Percentiles rank a stretch among this genome's conserved stretches.
These are phyloP conservation scores for Trichoderma aggressivum DNA, from an alignment of 2,329 filamentous ascomycete species.

Conservation along the genomic window DNA sequence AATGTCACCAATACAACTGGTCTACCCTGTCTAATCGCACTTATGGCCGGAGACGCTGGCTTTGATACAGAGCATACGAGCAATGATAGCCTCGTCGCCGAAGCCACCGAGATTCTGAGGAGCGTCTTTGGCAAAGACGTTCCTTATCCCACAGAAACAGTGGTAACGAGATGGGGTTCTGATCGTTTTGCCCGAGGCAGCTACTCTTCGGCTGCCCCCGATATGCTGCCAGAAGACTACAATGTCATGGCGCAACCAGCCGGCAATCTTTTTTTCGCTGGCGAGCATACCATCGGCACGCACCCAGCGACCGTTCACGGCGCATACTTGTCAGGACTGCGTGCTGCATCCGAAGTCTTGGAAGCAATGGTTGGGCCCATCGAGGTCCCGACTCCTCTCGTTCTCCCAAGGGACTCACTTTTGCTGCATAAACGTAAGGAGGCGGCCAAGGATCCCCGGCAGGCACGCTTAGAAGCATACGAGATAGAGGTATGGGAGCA, in stretches of 20 bases:
- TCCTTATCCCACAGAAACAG: slow-evolving; percentile 75
- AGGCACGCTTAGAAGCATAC: slow-evolving; percentile 54
- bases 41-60: slow-evolving; percentile 95
- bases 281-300: slow-evolving; percentile 92
- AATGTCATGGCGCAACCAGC: slow-evolving; percentile 82
- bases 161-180: slow-evolving; percentile 88
- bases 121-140: slow-evolving; percentile 70
- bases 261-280: slow-evolving; percentile 90
- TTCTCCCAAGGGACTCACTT: slow-evolving; percentile 60
- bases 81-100: slow-evolving; percentile 71
- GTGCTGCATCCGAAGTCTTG: slow-evolving; percentile 82
- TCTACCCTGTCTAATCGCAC: slow-evolving; percentile 78
- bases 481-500: slow-evolving; percentile 53
- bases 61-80: slow-evolving; percentile 77
- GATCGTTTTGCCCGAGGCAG: slow-evolving; percentile 91
- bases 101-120: slow-evolving; percentile 75
- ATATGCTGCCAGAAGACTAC: slow-evolving; percentile 83
- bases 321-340: slow-evolving; percentile 88
- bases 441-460: slow-evolving; percentile 45
- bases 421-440: slow-evolving; percentile 55
- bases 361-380: slow-evolving; percentile 80
- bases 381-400: slow-evolving; percentile 68
- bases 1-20: slow-evolving; percentile 90
- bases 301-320: slow-evolving; percentile 97
- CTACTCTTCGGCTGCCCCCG: slow-evolving; percentile 88